phyloP scores from a whole-genome alignment of 371 early-diverging fungal species.

The Fennellomyces sp. region DNA sequence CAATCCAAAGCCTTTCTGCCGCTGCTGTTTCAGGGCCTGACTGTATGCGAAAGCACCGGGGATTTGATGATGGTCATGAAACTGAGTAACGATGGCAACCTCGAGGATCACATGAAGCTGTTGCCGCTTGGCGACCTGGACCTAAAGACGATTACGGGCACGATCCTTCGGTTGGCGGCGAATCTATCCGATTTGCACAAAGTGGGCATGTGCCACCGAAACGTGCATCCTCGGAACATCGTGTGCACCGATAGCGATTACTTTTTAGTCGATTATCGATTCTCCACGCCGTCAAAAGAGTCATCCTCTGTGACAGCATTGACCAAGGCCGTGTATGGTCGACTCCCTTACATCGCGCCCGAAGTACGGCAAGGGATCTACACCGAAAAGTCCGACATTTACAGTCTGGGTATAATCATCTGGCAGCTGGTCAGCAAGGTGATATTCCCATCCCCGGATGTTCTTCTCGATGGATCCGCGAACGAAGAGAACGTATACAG shows the following conservation, averaged over 20 bases:
- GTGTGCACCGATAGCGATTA: constrained; percentile 51
- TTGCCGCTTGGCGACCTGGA: constrained; percentile 47
- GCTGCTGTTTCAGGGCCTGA: constrained; percentile 46
- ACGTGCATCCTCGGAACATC: constrained; percentile 49
- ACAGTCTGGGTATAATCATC: constrained; percentile 46
- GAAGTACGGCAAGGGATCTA: constrained; percentile 48
- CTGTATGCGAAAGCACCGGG: constrained; percentile 52
- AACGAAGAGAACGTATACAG: constrained; percentile 40
- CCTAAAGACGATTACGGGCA: constrained; percentile 48
- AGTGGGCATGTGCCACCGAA: constrained; percentile 48
- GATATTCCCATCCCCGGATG: constrained; percentile 50
- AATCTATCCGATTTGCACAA: constrained; percentile 47
- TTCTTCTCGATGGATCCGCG: constrained; percentile 16
- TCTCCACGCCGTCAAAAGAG: constrained; percentile 42
- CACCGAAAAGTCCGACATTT: constrained; percentile 52
- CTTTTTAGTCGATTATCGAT: constrained; percentile 53
- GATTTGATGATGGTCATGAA: constrained; percentile 59
- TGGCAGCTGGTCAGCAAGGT: constrained; percentile 57
- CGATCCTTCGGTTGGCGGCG: constrained; percentile 41
- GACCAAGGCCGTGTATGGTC: constrained; percentile 50
- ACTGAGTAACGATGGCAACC: constrained; percentile 44
- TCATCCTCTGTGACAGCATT: constrained; percentile 44
- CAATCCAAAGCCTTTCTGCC: constrained; percentile 51
- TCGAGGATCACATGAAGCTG: constrained; percentile 51
- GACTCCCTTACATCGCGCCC: constrained; percentile 52